Evolutionary conservation across 768 basidiomycete species (phyloP).

Genomic region (Tricholoma bakamatsutake): DNA sequence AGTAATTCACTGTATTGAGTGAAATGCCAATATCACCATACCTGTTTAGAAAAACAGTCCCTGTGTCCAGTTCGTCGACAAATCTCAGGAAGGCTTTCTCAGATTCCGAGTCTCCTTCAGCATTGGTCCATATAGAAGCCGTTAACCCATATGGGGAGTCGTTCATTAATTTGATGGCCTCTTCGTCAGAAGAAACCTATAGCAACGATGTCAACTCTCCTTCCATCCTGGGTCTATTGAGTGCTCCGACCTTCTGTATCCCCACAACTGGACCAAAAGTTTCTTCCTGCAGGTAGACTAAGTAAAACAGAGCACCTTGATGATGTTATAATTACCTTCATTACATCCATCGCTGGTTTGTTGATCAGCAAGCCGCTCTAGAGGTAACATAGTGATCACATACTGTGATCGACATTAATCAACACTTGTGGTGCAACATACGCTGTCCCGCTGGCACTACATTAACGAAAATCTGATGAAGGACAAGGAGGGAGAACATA

Average conservation of each 20-base stretch:
- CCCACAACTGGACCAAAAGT: slow-evolving; percentile 93
- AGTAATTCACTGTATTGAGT: not conserved
- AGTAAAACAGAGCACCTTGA: not conserved
- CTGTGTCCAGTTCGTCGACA: slow-evolving; percentile 71
- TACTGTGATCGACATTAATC: slow-evolving; percentile 83
- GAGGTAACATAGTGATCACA: slow-evolving; percentile 25
- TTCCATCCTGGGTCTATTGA: not conserved
- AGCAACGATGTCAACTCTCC: not conserved
- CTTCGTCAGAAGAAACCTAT: slow-evolving; percentile 77
- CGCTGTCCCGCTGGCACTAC: slow-evolving; percentile 56
- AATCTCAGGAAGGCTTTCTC: slow-evolving; percentile 63
- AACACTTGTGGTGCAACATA: slow-evolving; percentile 91
- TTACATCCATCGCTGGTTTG: slow-evolving; percentile 76
- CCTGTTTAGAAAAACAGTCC: slow-evolving; percentile 93
- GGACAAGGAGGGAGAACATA: slow-evolving; percentile 27
- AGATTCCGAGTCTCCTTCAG: slow-evolving; percentile 50
- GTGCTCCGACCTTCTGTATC: slow-evolving; percentile 69
- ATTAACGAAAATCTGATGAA: not conserved
- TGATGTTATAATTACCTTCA: slow-evolving; percentile 51
- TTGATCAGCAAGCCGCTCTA: slow-evolving; percentile 5
- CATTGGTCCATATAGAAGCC: slow-evolving; percentile 90
- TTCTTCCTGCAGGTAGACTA: slow-evolving; percentile 49
- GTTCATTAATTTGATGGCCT: slow-evolving; percentile 90
- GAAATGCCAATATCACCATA: slow-evolving; percentile 18
- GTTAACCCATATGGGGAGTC: slow-evolving; percentile 95